A percentile compares a stretch with the other conserved stretches of the same genome.
phyloP scores from a whole-genome alignment of 2,329 filamentous ascomycete genomes.

The Amauroascus niger region DNA sequence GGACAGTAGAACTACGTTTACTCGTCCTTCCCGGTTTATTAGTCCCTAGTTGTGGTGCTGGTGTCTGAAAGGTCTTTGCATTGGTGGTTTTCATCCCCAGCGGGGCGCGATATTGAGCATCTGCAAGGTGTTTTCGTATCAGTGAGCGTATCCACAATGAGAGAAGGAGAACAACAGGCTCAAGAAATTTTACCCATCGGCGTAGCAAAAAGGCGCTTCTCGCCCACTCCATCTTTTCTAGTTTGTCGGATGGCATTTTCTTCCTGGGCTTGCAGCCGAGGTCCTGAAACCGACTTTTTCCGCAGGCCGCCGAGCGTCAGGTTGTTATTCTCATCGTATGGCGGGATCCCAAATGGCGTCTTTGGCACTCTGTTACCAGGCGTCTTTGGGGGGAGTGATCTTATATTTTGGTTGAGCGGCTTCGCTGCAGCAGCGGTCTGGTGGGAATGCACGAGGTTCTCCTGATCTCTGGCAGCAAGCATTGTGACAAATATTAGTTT shows the following conservation, averaged over 20 bases:
- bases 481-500: slow-evolving; percentile 38
- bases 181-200: slow-evolving; percentile 54
- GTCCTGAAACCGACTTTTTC: slow-evolving; percentile 27
- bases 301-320: slow-evolving; percentile 44
- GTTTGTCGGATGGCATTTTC: slow-evolving; percentile 46
- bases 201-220: slow-evolving; percentile 62
- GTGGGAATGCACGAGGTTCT: slow-evolving; percentile 70
- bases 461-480: slow-evolving; percentile 74
- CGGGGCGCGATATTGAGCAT: slow-evolving; percentile 62
- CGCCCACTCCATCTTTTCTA: slow-evolving; percentile 44
- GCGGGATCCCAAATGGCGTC: slow-evolving; percentile 66
- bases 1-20: slow-evolving; percentile 49
- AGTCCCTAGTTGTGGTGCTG: slow-evolving; percentile 51
- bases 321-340: slow-evolving; percentile 79
- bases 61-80: slow-evolving; percentile 66
- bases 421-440: slow-evolving; percentile 63
- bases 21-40: slow-evolving; percentile 55
- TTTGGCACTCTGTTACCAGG: slow-evolving; percentile 67
- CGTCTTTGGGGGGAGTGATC: slow-evolving; percentile 61
- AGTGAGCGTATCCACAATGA: not conserved
- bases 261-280: slow-evolving; percentile 38
- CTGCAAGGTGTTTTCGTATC: slow-evolving; percentile 29
- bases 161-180: slow-evolving; percentile 21
- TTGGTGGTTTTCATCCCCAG: slow-evolving; percentile 95
- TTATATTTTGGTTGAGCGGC: slow-evolving; percentile 56